Evolutionary conservation across 1,284 basidiomycete genomes (phyloP).

Genomic region (Psilocybe mexicana): DNA sequence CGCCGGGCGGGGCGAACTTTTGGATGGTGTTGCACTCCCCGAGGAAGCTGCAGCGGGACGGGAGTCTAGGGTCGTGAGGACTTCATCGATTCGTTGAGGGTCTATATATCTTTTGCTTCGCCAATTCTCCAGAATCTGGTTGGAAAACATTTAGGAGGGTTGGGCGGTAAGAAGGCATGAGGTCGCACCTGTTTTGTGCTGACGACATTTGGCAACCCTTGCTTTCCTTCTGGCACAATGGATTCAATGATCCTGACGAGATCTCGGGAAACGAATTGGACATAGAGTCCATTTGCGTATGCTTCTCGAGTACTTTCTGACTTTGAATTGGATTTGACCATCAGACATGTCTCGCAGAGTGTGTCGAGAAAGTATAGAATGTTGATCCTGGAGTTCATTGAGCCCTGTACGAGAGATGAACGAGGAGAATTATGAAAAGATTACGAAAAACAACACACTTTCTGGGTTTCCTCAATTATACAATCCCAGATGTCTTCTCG

Average conservation of each 20-base stretch:
- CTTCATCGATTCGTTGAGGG: slow-evolving; percentile 71
- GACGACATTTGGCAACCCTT: slow-evolving; percentile 83
- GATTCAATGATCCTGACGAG: slow-evolving; percentile 74
- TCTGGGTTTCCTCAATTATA: slow-evolving; percentile 87
- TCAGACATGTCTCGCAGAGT: slow-evolving; percentile 76
- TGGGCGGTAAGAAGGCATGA: background rate
- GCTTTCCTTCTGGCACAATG: slow-evolving; percentile 80
- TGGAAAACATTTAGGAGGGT: background rate
- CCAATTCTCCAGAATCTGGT: slow-evolving; percentile 86
- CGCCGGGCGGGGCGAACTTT: slow-evolving; percentile 24
- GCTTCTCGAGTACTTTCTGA: slow-evolving; percentile 42
- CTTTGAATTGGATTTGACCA: slow-evolving; percentile 59
- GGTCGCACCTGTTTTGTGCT: slow-evolving; percentile 76
- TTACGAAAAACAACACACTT: slow-evolving; percentile 11
- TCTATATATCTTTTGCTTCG: slow-evolving; percentile 83
- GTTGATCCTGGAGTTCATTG: slow-evolving; percentile 90
- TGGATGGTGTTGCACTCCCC: slow-evolving; percentile 24
- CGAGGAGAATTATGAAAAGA: background rate
- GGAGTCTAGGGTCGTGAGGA: slow-evolving; percentile 48
- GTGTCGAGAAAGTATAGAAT: slow-evolving; percentile 91
- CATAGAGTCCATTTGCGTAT: slow-evolving; percentile 55
- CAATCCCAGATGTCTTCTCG: slow-evolving; percentile 96
- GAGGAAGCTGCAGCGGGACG: slow-evolving; percentile 39
- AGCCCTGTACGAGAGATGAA: slow-evolving; percentile 52
- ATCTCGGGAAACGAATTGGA: slow-evolving; percentile 75